Evolutionary conservation across 805 yeast species (phyloP).

Genomic region (Cyberlindnera suaveolens): DNA sequence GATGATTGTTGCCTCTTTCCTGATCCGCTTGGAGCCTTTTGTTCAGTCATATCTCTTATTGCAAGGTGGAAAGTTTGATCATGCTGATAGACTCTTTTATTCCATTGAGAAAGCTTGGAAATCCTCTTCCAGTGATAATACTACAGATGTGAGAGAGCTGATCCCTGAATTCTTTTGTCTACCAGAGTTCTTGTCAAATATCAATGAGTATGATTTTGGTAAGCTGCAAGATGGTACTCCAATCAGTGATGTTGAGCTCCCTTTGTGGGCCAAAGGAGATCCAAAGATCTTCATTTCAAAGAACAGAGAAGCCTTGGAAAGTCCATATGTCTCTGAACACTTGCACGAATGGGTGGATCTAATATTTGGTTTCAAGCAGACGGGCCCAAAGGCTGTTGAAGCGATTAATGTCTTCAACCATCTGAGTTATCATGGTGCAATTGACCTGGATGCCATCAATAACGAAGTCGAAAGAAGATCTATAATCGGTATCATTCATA

Average conservation of each 20-base stretch:
- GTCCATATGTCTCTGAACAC: conserved; percentile 70
- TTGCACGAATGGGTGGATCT: conserved; percentile 83
- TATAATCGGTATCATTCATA: conserved; percentile 78
- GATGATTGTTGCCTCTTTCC: conserved; percentile 81
- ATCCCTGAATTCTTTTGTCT: conserved; percentile 82
- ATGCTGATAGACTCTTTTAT: conserved; percentile 75
- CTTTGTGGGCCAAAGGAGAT: conserved; percentile 80
- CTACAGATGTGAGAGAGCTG: conserved; percentile 83
- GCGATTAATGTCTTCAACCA: conserved; percentile 77
- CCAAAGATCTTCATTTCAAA: conserved; percentile 67
- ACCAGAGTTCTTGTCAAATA: conserved; percentile 70
- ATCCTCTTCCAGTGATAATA: conserved; percentile 71
- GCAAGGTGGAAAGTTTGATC: conserved; percentile 88
- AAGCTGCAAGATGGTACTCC: conserved; percentile 50
- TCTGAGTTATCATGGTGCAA: conserved; percentile 79
- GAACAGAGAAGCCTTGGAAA: conserved; percentile 79
- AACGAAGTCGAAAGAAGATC: conserved; percentile 74
- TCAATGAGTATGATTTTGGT: conserved; percentile 67
- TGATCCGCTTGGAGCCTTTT: conserved; percentile 74
- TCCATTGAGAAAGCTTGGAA: conserved; percentile 76
- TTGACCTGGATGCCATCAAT: conserved; percentile 64
- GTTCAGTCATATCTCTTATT: conserved; percentile 70
- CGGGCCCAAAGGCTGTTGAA: conserved; percentile 60
- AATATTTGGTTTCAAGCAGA: conserved; percentile 75
- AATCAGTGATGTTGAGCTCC: conserved; percentile 60